Base-by-base conservation (phyloP, 2,329 filamentous ascomycete species). In the Diaporthe longicolla region DNA sequence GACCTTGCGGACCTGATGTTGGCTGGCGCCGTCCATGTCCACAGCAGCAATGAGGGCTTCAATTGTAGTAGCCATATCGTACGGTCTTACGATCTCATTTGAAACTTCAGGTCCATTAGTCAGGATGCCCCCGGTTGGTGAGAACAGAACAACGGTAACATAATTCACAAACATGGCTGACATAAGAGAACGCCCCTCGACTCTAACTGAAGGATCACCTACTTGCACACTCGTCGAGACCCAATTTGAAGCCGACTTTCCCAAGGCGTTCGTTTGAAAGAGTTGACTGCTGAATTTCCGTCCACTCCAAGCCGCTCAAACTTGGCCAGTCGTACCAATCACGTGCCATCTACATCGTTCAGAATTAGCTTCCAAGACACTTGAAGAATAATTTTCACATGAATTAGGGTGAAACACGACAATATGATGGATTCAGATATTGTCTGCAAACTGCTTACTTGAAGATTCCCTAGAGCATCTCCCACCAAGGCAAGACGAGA, bases 41-140 rank as follows among this genome's bases (percentile, higher is more conserved):
- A 74, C 57, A 43, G 73, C 73, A 35, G 70, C 73, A 26, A 72
- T 43, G 54, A 74, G 24, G 17, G 73, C 73, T 43, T 74, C 73
- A 57, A 74, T 15, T 21, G 70, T 72, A 15, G 65, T 57, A 10
- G 73, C 71, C 54, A 74, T 17, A 21, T 37, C 21, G 29, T 54
- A 65, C 0, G 13, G 6, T 3, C 15, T 54, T 3, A 40, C 50
- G 21, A 58, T 45, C 21, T 24, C 55, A 4, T 61, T 11, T 2
- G 73, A 70, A 32, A 74, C 59, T n/a, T 50, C 40, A 40, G 37
- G 40, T 24, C 19, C 15, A 48, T 71, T 32, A 68, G 63, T 37
- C 11, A 54, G 6, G 1, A 3, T n/a, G 4, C 32, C 4, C 19
- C 10, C 10, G 21, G 29, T n/a, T 37, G 17, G 17, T 13, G 29